Evolutionary conservation across 2,329 filamentous ascomycete genomes (phyloP).

Genomic region (Podosphaera xanthii): DNA sequence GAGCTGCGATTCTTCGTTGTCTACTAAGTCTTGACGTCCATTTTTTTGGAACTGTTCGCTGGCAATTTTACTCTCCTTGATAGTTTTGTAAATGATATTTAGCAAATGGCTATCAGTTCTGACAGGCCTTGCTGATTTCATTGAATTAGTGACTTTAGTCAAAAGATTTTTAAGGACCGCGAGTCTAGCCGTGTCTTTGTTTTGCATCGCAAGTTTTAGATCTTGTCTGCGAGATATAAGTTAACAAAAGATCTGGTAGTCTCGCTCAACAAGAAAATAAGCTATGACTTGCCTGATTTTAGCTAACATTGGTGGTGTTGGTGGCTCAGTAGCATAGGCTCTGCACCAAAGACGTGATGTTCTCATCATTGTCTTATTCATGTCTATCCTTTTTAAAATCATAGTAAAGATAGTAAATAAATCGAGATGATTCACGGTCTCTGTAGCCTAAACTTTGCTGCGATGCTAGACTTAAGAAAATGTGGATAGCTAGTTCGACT

Average conservation of each 20-base stretch:
- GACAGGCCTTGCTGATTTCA: conserved; percentile 49
- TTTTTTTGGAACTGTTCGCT: conserved; percentile 39
- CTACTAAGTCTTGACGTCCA: conserved; percentile 42
- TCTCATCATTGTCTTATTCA: not conserved
- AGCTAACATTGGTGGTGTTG: not conserved
- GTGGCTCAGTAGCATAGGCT: not conserved
- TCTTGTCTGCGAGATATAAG: conserved; percentile 20
- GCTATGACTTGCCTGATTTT: conserved; percentile 3
- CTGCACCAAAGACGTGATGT: not conserved
- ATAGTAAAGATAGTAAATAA: too few relatives aligned
- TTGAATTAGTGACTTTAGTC: conserved; percentile 48
- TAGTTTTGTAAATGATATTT: conserved; percentile 40
- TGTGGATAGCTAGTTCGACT: too few relatives aligned
- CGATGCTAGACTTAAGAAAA: too few relatives aligned
- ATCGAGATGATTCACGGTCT: too few relatives aligned
- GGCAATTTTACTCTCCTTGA: conserved; percentile 32
- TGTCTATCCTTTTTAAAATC: too few relatives aligned
- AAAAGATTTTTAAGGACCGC: conserved; percentile 46
- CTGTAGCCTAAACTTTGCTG: too few relatives aligned
- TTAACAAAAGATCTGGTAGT: not conserved
- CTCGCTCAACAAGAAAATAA: not conserved
- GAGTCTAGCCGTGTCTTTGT: conserved; percentile 40
- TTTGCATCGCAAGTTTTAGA: conserved; percentile 42
- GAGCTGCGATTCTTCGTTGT: conserved; percentile 46
- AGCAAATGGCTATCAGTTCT: conserved; percentile 47